phyloP scores from a whole-genome alignment of 2,329 filamentous ascomycete genomes.

The Dactylellina cionopaga region DNA sequence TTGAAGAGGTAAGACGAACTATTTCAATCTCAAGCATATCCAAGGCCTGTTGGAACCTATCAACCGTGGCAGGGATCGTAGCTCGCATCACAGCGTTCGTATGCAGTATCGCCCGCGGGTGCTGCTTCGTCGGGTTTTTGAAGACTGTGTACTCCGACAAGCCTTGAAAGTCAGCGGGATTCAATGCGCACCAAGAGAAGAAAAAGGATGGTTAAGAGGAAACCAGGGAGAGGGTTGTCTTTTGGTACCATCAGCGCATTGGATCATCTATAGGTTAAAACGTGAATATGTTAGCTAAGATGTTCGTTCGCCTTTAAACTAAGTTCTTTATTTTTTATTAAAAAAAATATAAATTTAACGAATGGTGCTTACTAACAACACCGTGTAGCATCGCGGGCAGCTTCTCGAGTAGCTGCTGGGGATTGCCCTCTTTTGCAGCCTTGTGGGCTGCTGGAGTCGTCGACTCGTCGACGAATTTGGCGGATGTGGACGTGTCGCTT shows the following conservation, averaged over 20 bases:
- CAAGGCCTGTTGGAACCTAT: conserved; percentile 56
- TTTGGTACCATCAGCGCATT: conserved; percentile 51
- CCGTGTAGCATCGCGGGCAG: conserved; percentile 50
- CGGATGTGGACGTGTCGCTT: conserved; percentile 18
- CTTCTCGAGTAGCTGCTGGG: conserved; percentile 50
- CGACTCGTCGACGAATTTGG: conserved; percentile 18
- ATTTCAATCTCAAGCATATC: conserved; percentile 57
- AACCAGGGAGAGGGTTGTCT: not conserved
- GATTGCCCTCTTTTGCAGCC: conserved; percentile 43
- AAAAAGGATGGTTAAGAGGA: not conserved
- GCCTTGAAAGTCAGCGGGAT: conserved; percentile 29
- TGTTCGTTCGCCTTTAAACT: too few species aligned
- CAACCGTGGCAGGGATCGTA: conserved; percentile 53
- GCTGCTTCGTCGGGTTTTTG: conserved; percentile 53
- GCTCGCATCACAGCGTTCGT: conserved; percentile 55
- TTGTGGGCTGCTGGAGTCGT: conserved; percentile 40
- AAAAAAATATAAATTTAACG: too few species aligned
- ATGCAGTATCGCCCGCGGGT: conserved; percentile 55
- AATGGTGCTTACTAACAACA: conserved; percentile 43
- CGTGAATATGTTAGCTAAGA: not conserved
- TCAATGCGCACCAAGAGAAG: not conserved
- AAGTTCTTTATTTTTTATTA: too few species aligned
- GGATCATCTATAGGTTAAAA: conserved; percentile 33
- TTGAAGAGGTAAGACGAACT: conserved; percentile 14
- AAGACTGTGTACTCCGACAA: conserved; percentile 52